Conservation (phyloP, 2,329 filamentous ascomycete genomes). For the Phialocephala sp. region DNA sequence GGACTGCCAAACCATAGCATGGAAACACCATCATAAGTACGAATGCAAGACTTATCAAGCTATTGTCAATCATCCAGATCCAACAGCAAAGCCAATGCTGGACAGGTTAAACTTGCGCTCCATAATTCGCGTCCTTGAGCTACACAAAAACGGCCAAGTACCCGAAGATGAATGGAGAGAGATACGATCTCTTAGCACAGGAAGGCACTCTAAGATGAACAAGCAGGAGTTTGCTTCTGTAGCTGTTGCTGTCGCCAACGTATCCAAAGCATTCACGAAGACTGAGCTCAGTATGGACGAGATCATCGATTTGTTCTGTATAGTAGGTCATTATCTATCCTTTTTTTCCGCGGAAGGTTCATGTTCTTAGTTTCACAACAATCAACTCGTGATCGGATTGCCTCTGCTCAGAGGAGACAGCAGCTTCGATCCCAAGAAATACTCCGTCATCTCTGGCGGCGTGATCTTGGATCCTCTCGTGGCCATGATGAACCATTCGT, state of each 20-base stretch:
- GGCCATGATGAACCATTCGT: slow-evolving; percentile 28
- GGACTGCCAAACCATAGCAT: background rate
- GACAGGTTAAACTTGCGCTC: background rate
- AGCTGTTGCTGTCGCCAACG: background rate
- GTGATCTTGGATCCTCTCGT: background rate
- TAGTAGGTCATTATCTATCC: background rate
- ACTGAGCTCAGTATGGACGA: background rate
- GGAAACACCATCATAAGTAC: slow-evolving; percentile 9
- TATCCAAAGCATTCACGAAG: slow-evolving; percentile 2
- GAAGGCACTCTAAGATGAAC: slow-evolving; percentile 8
- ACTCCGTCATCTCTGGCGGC: slow-evolving; percentile 1
- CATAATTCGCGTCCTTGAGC: slow-evolving; percentile 8
- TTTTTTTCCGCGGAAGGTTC: too few species aligned
- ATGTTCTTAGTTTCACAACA: slow-evolving; percentile 6
- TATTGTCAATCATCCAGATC: background rate
- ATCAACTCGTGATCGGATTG: background rate
- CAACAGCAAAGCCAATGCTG: background rate
- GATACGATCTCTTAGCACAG: background rate
- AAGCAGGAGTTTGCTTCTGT: background rate
- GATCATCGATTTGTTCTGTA: slow-evolving; percentile 15
- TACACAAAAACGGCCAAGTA: background rate
- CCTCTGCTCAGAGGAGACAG: slow-evolving; percentile 10
- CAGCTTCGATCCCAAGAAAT: slow-evolving; percentile 5
- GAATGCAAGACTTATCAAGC: background rate
- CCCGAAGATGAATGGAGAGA: slow-evolving; percentile 2